Base-by-base conservation (phyloP, 1,284 basidiomycete genomes). In the Trametes pubescens region DNA sequence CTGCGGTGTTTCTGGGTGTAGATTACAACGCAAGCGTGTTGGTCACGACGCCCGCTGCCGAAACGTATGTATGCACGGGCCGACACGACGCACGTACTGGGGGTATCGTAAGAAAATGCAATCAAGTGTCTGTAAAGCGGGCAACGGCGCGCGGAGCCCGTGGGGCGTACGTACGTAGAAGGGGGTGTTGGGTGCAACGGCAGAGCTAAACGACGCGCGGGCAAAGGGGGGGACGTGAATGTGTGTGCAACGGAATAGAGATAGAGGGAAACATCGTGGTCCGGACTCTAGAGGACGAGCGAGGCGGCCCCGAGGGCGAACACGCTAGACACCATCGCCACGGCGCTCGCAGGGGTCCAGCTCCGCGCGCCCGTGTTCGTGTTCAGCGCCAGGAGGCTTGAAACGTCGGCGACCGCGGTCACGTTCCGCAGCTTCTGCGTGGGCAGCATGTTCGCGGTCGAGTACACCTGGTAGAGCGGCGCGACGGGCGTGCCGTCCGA, bases 391-490 rank as follows among this genome's bases (percentile, higher is more conserved):
- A 58, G 44, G 35, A 64, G 62, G 35, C 58, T 60, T 16, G 18
- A n/a, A 55, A 57, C 38, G 22, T 55, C 59, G 10, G 69, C 32
- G 24, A 69, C 47, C 21, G 55, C n/a, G 4, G 75, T 76, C 14
- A 79, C 74, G 72, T 88, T 88, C 65, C 84, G 77, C 60, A 90
- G 78, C 49, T 72, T 47, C 64, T 74, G 75, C 21, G 84, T 87
- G 18, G 90, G 90, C 21, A 90, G 79, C 89, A 92, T 91, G 74
- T 83, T 86, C 26, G 90, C 88, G 8, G 83, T 81, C 18, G 78
- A 65, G 26, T 86, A 87, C 37, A 88, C 66, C 62, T 81, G 84
- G 82, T 84, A 87, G 76, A 82, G 75, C 9, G 89, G 90, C 4
- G 87, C 80, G 16, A 89, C 73, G 2, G 88, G 86, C 6, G 82